These are phyloP conservation scores for Phytopythium cucurbitacearum DNA, from an alignment of 352 stramenopile species.

Conservation along the genomic window DNA sequence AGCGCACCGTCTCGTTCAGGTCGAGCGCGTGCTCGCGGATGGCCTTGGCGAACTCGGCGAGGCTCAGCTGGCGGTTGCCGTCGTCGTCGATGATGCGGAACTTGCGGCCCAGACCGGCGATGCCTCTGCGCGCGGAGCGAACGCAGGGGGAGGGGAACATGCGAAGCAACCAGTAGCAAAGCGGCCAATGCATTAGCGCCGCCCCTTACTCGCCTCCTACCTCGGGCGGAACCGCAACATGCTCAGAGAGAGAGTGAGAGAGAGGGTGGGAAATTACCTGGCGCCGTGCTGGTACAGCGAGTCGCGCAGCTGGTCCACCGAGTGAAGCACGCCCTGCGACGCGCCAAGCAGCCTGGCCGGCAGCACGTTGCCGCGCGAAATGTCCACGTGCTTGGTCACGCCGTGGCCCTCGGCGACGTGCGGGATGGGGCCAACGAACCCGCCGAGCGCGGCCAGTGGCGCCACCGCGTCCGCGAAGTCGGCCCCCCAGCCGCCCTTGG, in stretches of 20 bases:
- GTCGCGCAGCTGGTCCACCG: slow-evolving; percentile 54
- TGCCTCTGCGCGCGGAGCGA: slow-evolving; percentile 28
- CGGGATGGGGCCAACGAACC: slow-evolving; percentile 49
- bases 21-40: slow-evolving; percentile 63
- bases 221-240: neutral
- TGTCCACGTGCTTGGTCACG: slow-evolving; percentile 48
- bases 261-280: slow-evolving; percentile 23
- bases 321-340: slow-evolving; percentile 52
- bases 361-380: slow-evolving; percentile 72
- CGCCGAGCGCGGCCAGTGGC: slow-evolving; percentile 58
- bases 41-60: slow-evolving; percentile 76
- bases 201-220: slow-evolving; percentile 9
- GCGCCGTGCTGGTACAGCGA: slow-evolving; percentile 78
- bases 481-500: slow-evolving; percentile 56
- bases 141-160: neutral
- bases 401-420: slow-evolving; percentile 31
- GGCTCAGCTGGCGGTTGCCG: slow-evolving; percentile 68
- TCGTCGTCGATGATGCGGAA: slow-evolving; percentile 90
- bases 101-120: slow-evolving; percentile 73
- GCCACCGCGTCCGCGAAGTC: slow-evolving; percentile 65
- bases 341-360: slow-evolving; percentile 50
- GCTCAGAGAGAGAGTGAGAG: too few species aligned
- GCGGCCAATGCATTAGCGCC: slow-evolving; percentile 2
- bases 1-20: slow-evolving; percentile 32
- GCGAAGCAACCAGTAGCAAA: slow-evolving; percentile 1